A percentile compares a stretch with the other conserved stretches of the same genome.
These are phyloP conservation scores for Penicillium silybi DNA, from an alignment of 495 filamentous ascomycete species.

Conservation along the genomic window DNA sequence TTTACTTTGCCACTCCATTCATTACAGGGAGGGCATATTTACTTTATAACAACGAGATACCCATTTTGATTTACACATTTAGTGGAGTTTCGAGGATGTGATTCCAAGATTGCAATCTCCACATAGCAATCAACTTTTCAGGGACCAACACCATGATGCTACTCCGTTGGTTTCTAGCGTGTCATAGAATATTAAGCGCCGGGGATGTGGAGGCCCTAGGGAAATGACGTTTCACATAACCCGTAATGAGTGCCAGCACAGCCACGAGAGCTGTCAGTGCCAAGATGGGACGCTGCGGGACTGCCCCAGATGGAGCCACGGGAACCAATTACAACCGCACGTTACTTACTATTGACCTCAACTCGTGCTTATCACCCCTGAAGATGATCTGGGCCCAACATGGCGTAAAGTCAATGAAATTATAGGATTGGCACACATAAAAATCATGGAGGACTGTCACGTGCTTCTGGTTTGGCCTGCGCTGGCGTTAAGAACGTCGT, in stretches of 20 bases:
- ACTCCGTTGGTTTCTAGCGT: neutral
- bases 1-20: neutral
- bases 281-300: neutral
- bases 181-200: neutral
- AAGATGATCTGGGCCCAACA: neutral
- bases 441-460: neutral
- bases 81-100: neutral
- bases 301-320: neutral
- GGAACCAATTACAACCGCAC: neutral
- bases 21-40: neutral
- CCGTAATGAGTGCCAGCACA: neutral
- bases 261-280: conserved; percentile 1
- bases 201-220: neutral
- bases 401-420: neutral
- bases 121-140: neutral
- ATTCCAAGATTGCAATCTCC: neutral
- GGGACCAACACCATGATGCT: neutral
- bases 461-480: neutral
- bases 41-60: neutral
- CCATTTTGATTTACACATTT: neutral
- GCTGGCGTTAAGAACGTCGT: neutral
- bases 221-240: neutral
- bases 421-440: neutral
- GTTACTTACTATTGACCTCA: neutral
- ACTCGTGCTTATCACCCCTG: neutral